These are phyloP conservation scores for Cymbopogon citratus DNA, from an alignment of 176 grass and related monocot genomes.

Conservation along the genomic window DNA sequence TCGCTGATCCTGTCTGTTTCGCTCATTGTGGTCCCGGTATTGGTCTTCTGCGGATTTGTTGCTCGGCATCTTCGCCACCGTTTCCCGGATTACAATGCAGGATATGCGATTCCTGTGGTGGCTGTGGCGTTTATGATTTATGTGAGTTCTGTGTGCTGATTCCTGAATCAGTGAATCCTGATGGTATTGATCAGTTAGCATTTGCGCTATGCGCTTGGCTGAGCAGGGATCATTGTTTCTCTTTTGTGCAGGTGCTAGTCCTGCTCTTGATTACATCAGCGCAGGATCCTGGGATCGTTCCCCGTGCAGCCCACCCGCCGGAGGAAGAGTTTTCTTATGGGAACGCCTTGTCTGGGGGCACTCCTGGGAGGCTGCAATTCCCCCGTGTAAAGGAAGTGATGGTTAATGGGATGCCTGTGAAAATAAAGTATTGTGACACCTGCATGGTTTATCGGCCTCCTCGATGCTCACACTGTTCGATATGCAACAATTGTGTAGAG, in stretches of 20 bases:
- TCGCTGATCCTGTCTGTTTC: slow-evolving; percentile 62
- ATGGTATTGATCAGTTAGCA: not conserved
- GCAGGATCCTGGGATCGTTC: slow-evolving; percentile 76
- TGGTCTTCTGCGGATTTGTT: slow-evolving; percentile 77
- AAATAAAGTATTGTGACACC: slow-evolving; percentile 85
- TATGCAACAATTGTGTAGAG: slow-evolving; percentile 93
- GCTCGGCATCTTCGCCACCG: slow-evolving; percentile 61
- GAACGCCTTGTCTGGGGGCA: slow-evolving; percentile 35
- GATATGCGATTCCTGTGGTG: slow-evolving; percentile 55
- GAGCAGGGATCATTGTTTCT: not conserved
- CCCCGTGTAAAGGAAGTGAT: slow-evolving; percentile 60
- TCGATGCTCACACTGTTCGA: slow-evolving; percentile 80
- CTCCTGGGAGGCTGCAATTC: slow-evolving; percentile 53
- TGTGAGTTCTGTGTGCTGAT: slow-evolving; percentile 40
- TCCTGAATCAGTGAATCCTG: no score
- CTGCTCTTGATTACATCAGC: slow-evolving; percentile 63
- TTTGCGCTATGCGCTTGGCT: not conserved
- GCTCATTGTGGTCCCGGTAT: slow-evolving; percentile 63
- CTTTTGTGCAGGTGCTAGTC: slow-evolving; percentile 46
- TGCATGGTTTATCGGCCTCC: slow-evolving; percentile 88
- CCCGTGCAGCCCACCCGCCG: slow-evolving; percentile 64
- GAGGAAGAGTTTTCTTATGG: slow-evolving; percentile 71
- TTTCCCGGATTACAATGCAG: slow-evolving; percentile 55
- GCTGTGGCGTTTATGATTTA: slow-evolving; percentile 51
- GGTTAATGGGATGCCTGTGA: slow-evolving; percentile 57